Base-by-base conservation (phyloP, 169 alveolate species). In the Plasmodium sp. region DNA sequence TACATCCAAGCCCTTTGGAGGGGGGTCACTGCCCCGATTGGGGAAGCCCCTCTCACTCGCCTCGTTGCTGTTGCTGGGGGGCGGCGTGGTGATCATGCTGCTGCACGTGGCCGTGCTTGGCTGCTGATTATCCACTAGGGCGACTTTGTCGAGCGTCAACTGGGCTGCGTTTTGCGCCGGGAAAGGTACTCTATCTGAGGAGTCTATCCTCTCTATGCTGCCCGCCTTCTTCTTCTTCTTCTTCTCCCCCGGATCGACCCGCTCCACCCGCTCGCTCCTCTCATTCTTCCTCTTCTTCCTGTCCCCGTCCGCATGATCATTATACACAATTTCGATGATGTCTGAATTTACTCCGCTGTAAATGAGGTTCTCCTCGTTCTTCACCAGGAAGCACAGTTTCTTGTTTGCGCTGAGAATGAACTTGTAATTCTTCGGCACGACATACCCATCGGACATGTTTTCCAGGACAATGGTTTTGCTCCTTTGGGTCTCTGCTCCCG, bases 401-500 rank as follows among this genome's bases (percentile, higher is more conserved):
- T 84, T 86, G 81, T 86, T 86, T 27, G 93, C 39, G 43, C 93
- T 86, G 31, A 86, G 45, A 41, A 86, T 56, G 81, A 86, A 86
- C 22, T 75, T 86, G 71, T 86, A 86, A 75, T 86, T 86, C 81
- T 86, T 58, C 41, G 93, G 93, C 27, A 86, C 71, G 22, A 86
- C 85, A 86, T 86, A 86, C 71, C 93, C 93, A 14, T 86, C 93
- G 27, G 93, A 75, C 93, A 86, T 86, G 45, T 86, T 86, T 33
- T 86, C 93, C 33, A 86, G 72, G 6, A 86, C 41, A 75, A 86
- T 58, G 27, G 86, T 54, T 86, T 86, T 86, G 51, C 16, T 86
- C 22, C 43, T n/a, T 72, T 56, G 39, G 34, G 51, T 34, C 22
- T 10, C 81, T n/a, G 48, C 71, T 71, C 45, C 34, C 14, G 2